Percentiles rank a stretch among this genome's conserved stretches.
These are phyloP conservation scores for Buxus sempervirens DNA, from an alignment of 164 flowering plant species.

Conservation along the genomic window DNA sequence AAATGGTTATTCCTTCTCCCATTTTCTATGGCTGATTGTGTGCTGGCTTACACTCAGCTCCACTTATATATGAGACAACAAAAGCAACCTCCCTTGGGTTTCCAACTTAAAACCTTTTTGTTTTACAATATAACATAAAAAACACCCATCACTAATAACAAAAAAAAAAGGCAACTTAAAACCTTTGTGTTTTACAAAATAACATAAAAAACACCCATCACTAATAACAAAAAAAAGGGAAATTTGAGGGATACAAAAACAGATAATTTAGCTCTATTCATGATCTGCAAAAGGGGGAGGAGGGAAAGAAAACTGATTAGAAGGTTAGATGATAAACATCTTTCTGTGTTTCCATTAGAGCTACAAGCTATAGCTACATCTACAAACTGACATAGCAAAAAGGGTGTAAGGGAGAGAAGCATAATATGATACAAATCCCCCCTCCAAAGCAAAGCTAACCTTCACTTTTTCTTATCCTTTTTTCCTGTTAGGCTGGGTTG, in stretches of 20 bases:
- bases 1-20: background rate
- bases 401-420: background rate
- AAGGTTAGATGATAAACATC: background rate
- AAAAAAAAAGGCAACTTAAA: background rate
- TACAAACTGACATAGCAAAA: too few relatives aligned
- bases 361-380: background rate
- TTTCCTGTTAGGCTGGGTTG: background rate
- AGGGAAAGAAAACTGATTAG: too few relatives aligned
- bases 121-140: too few relatives aligned
- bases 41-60: background rate
- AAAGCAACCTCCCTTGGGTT: too few relatives aligned
- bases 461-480: background rate
- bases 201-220: background rate
- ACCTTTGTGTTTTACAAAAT: background rate
- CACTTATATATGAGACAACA: too few relatives aligned
- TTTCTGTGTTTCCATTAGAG: background rate
- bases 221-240: too few relatives aligned
- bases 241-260: too few relatives aligned
- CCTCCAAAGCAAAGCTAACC: background rate
- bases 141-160: background rate
- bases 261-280: background rate
- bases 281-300: background rate
- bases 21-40: too few relatives aligned
- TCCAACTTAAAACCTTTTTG: background rate
- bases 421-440: background rate